Conservation (phyloP, 2,329 filamentous ascomycete genomes). For the Parafenestella ontariensis region DNA sequence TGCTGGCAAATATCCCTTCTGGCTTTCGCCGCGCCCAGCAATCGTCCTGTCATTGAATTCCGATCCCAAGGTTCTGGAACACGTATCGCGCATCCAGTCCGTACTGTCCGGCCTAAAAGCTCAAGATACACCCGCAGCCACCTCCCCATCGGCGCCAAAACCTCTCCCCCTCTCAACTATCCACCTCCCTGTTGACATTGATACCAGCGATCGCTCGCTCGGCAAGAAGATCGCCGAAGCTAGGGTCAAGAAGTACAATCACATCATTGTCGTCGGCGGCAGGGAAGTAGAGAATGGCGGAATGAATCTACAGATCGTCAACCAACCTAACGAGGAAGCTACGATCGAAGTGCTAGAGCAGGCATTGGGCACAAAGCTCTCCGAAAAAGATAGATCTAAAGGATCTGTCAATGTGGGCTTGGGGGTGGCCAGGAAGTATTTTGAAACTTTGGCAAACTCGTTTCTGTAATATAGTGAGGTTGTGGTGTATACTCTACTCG, state of each 20-base stretch:
- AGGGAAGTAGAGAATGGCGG: slow-evolving; percentile 35
- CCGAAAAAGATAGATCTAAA: slow-evolving; percentile 21
- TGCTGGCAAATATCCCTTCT: slow-evolving; percentile 80
- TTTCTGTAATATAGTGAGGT: slow-evolving; percentile 30
- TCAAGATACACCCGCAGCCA: slow-evolving; percentile 13
- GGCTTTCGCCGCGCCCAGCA: slow-evolving; percentile 82
- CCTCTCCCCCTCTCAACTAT: slow-evolving; percentile 60
- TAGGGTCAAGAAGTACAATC: slow-evolving; percentile 73
- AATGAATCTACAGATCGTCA: slow-evolving; percentile 41
- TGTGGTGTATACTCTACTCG: background rate
- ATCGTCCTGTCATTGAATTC: slow-evolving; percentile 77
- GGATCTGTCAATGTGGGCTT: slow-evolving; percentile 22
- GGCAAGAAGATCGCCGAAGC: slow-evolving; percentile 76
- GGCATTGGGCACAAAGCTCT: slow-evolving; percentile 17
- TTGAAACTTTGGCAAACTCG: slow-evolving; percentile 34
- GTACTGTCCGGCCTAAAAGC: slow-evolving; percentile 37
- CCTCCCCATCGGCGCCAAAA: slow-evolving; percentile 33
- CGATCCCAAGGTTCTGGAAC: slow-evolving; percentile 60
- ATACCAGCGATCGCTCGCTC: slow-evolving; percentile 68
- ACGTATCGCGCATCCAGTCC: slow-evolving; percentile 51
- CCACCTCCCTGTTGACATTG: slow-evolving; percentile 74
- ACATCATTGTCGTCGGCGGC: slow-evolving; percentile 74
- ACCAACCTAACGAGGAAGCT: slow-evolving; percentile 47
- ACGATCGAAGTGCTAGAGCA: slow-evolving; percentile 46
- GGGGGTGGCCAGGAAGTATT: slow-evolving; percentile 36